These are phyloP conservation scores for Claviceps spartinae DNA, from an alignment of 2,329 filamentous ascomycete species.

Conservation along the genomic window DNA sequence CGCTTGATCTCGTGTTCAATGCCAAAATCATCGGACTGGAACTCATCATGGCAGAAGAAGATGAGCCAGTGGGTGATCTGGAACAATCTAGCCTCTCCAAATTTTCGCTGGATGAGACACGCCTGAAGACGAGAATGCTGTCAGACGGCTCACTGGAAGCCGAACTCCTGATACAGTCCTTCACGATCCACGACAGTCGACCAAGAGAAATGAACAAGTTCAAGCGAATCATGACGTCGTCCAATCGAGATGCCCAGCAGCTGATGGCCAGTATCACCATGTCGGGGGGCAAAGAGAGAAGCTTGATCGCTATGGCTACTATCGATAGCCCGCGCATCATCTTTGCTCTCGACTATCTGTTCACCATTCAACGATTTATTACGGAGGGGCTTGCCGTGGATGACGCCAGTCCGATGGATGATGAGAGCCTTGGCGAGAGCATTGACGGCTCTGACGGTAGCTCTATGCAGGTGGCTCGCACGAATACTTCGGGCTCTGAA, in stretches of 20 bases:
- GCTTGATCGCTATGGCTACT: constrained; percentile 79
- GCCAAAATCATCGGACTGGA: constrained; percentile 81
- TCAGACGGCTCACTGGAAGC: constrained; percentile 85
- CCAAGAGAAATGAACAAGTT: constrained; percentile 85
- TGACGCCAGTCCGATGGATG: constrained; percentile 38
- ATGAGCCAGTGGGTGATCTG: constrained; percentile 64
- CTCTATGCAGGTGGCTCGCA: constrained; percentile 36
- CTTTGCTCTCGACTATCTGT: constrained; percentile 89
- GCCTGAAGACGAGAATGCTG: constrained; percentile 82
- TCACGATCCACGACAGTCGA: constrained; percentile 90
- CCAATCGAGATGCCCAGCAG: constrained; percentile 89
- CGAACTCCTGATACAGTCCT: constrained; percentile 84
- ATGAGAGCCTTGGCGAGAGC: constrained; percentile 41
- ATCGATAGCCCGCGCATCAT: constrained; percentile 92
- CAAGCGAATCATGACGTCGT: constrained; percentile 93
- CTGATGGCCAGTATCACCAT: constrained; percentile 97
- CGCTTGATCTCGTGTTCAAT: constrained; percentile 82
- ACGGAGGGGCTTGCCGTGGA: constrained; percentile 52
- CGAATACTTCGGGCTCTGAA: constrained; percentile 21
- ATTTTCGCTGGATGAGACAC: constrained; percentile 88
- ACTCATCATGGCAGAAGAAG: constrained; percentile 62
- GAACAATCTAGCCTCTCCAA: constrained; percentile 75
- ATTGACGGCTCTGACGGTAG: constrained; percentile 46
- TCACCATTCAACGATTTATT: constrained; percentile 76
- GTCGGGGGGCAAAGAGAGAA: constrained; percentile 67